A percentile compares a stretch with the other conserved stretches of the same genome.
Conservation (phyloP, 805 yeast genomes). For the Ogataea trehaloabstinens region DNA sequence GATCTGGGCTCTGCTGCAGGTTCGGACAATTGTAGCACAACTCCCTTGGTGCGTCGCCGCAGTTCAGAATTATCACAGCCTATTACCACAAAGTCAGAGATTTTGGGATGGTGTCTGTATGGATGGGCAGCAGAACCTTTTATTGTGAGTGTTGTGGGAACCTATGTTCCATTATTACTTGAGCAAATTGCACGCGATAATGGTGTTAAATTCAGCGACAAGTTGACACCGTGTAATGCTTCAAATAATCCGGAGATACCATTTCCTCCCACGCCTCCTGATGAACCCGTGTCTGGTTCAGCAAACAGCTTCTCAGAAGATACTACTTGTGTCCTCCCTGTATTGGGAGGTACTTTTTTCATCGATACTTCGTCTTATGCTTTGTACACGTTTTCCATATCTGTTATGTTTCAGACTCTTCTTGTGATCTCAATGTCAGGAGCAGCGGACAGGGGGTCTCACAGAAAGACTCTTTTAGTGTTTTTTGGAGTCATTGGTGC, state of each 20-base stretch:
- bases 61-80: slow-evolving; percentile 13
- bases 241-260: slow-evolving; percentile 31
- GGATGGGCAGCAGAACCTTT: slow-evolving; percentile 81
- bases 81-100: slow-evolving; percentile 39
- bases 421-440: slow-evolving; percentile 74
- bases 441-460: slow-evolving; percentile 60
- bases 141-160: slow-evolving; percentile 74
- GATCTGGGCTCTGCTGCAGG: too few relatives aligned
- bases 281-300: slow-evolving; percentile 9
- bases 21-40: background rate
- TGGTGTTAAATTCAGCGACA: slow-evolving; percentile 64
- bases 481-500: slow-evolving; percentile 61
- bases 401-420: slow-evolving; percentile 71
- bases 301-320: slow-evolving; percentile 7
- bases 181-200: slow-evolving; percentile 72
- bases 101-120: slow-evolving; percentile 67
- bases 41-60: background rate
- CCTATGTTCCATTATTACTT: slow-evolving; percentile 69
- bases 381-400: slow-evolving; percentile 65
- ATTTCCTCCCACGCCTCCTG: slow-evolving; percentile 31
- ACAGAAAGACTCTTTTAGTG: slow-evolving; percentile 55
- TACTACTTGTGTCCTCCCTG: slow-evolving; percentile 33
- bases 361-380: slow-evolving; percentile 76
- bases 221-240: slow-evolving; percentile 49
- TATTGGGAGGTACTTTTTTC: slow-evolving; percentile 33